Evolutionary conservation across 164 flowering plant species (phyloP), one percentile per base, ranked within the genome.

Genomic region (Platanus orientalis): DNA sequence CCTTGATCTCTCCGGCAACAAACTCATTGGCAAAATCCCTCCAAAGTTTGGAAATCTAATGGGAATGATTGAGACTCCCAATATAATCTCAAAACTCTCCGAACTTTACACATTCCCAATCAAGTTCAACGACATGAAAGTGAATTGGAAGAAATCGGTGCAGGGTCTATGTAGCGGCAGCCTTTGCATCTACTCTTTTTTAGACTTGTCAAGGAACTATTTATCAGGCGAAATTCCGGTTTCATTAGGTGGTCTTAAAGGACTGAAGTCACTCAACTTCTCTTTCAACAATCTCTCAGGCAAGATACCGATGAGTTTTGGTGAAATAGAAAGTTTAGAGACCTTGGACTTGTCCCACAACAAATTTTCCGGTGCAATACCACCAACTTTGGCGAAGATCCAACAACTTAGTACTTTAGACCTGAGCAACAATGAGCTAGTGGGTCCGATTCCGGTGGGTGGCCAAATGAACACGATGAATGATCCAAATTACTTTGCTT

Each of bases 111-210:
- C 60, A 28, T 64, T 76, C 64, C 36, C 29, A 1, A 62, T 73
- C 12, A 76, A 66, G 58, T 71, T 69, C 57, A 71, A 62, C 28
- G 81, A 81, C 56, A 58, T 81, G 61, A 47, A 72, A 6, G 76
- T 81, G 53, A 78, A 68, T 54, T 84, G 88, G 85, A 81, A 84
- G 63, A 79, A 68, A 28, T 71, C 85, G 1, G 63, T 70, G 48
- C 85, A 64, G 73, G 72, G 73, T 42, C 68, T 80, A 25, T 54
- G 84, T 6, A 69, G 65, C 53, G 61, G 36, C 12, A 70, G 55
- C 30, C 76, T 80, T 21, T 69, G 65, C 2, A 70, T 81, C 32
- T 81, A 79, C 67, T 78, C 76, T 57, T 45, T 79, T 23, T 28
- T 83, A 23, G 85, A 84, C 73, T 36, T 84, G 69, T 81, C 88